phyloP scores from a whole-genome alignment of 1,139 yeast genomes.

The Lodderomyces metapsilosis region DNA sequence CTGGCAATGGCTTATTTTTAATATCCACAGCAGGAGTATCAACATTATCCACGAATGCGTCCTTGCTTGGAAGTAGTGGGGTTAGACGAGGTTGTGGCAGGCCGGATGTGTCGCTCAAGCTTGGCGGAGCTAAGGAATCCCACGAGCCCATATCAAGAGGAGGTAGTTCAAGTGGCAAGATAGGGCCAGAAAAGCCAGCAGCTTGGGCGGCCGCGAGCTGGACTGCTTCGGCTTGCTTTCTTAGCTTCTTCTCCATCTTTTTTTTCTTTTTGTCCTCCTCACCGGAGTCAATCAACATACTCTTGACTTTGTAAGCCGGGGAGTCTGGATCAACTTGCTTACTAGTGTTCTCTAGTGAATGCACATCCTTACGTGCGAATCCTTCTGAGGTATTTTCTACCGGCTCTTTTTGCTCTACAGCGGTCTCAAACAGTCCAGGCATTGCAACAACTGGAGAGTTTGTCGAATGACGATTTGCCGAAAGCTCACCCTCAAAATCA shows the following conservation, averaged over 20 bases:
- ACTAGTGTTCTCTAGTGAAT: no score
- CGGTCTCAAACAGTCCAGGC: not conserved
- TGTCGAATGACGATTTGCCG: not conserved
- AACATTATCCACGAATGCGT: not conserved
- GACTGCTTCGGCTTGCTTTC: constrained; percentile 25
- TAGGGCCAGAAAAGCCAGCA: constrained; percentile 17
- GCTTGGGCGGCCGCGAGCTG: constrained; percentile 22
- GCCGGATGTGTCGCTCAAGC: not conserved
- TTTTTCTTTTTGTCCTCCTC: constrained; percentile 13
- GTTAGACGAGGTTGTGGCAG: constrained; percentile 3
- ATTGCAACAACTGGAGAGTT: not conserved
- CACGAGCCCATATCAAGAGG: constrained; percentile 10
- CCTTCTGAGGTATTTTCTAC: no score
- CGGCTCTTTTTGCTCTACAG: no score
- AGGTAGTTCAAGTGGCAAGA: constrained; percentile 17
- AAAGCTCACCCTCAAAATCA: not conserved
- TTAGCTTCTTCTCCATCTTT: constrained; percentile 15
- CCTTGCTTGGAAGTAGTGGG: not conserved
- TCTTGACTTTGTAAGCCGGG: not conserved
- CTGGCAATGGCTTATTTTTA: not conserved
- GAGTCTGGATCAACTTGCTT: not conserved
- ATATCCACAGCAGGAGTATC: not conserved
- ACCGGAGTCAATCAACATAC: not conserved
- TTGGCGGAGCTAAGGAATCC: not conserved
- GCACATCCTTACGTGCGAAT: no score